These are phyloP conservation scores for Amaranthus palmeri DNA, from an alignment of 148 eudicot genomes.

Conservation along the genomic window DNA sequence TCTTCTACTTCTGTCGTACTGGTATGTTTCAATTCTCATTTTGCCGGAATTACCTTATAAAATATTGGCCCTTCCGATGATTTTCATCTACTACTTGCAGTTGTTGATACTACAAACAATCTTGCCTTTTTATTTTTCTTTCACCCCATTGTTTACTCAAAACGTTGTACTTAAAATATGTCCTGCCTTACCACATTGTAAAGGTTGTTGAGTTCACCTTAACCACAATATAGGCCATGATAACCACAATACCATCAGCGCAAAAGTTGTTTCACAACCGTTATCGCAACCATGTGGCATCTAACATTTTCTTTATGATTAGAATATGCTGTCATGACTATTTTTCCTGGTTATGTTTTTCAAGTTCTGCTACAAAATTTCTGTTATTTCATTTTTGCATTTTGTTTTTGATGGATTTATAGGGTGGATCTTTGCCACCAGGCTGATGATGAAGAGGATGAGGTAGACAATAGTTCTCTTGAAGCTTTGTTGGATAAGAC, in stretches of 20 bases:
- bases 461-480: constrained; percentile 52
- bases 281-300: background rate
- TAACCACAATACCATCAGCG: no score
- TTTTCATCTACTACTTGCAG: background rate
- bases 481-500: constrained; percentile 57
- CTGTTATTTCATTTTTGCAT: constrained; percentile 1
- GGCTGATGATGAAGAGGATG: constrained; percentile 80
- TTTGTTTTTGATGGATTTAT: constrained; percentile 24
- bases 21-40: constrained; percentile 44
- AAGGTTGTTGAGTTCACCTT: no score
- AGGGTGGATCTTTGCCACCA: constrained; percentile 98
- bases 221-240: no score
- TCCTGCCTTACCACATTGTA: no score
- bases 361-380: background rate
- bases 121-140: background rate
- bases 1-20: constrained; percentile 89
- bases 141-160: background rate
- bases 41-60: constrained; percentile 2
- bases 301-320: background rate
- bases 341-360: background rate
- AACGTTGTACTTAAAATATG: no score
- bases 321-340: background rate
- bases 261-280: no score
- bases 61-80: background rate
- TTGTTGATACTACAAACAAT: background rate